Conservation (phyloP, 305 asterid genomes). For the Petunia hybrid region DNA sequence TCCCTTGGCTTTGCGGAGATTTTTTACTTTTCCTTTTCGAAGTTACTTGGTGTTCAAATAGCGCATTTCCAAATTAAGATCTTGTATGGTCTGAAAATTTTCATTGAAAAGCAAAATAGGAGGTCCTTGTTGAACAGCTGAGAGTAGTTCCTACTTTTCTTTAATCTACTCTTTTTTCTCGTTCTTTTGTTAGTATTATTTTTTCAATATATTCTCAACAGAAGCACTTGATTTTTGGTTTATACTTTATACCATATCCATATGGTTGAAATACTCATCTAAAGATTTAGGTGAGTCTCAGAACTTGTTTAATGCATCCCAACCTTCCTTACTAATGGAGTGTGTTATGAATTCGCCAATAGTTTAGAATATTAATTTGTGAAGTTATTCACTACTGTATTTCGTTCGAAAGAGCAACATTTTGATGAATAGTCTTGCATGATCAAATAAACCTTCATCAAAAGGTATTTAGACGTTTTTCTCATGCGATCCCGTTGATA, state of each 20-base stretch:
- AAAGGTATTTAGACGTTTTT: too few species aligned
- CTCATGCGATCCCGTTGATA: too few species aligned
- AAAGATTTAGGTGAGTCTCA: too few species aligned
- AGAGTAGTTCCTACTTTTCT: constrained; percentile 13
- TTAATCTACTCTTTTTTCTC: neutral
- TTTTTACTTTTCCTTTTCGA: constrained; percentile 9
- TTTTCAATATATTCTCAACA: neutral
- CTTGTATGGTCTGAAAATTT: constrained; percentile 25
- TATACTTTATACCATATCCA: neutral
- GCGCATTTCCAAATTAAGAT: neutral
- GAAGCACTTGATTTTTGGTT: neutral
- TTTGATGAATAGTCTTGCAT: too few species aligned
- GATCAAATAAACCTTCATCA: too few species aligned
- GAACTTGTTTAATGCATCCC: too few species aligned
- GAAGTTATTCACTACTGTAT: too few species aligned
- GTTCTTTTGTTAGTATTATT: neutral
- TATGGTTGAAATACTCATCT: neutral
- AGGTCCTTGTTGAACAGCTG: constrained; percentile 10
- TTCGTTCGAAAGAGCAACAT: too few species aligned
- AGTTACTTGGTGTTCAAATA: constrained; percentile 34
- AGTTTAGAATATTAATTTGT: too few species aligned
- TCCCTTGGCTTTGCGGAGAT: constrained; percentile 31
- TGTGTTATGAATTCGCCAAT: too few species aligned
- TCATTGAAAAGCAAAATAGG: neutral
- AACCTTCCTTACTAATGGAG: too few species aligned